Evolutionary conservation across 768 basidiomycete species (phyloP).

Genomic region (Suillus brevipes): DNA sequence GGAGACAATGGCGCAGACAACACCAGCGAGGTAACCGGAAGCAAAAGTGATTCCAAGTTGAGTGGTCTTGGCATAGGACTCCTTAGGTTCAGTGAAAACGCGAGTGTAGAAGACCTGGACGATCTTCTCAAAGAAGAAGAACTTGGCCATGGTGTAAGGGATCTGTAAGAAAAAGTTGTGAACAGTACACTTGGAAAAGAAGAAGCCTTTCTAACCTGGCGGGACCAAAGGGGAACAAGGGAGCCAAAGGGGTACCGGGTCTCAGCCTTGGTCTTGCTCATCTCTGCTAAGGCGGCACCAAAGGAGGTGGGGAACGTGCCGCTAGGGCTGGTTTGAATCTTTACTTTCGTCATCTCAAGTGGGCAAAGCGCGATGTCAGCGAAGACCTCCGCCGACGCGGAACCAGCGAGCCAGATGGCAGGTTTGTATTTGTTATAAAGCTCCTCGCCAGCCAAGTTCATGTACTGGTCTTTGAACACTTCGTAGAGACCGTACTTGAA

Average conservation of each 20-base stretch:
- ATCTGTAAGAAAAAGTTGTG: conserved; percentile 49
- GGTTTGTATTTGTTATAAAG: conserved; percentile 78
- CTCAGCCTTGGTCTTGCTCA: conserved; percentile 63
- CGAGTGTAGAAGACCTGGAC: conserved; percentile 86
- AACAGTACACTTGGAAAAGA: background rate
- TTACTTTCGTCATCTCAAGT: conserved; percentile 91
- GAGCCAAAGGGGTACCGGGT: conserved; percentile 88
- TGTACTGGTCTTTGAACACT: conserved; percentile 91
- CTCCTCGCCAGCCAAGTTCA: conserved; percentile 88
- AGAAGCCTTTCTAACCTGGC: conserved; percentile 55
- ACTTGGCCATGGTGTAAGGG: conserved; percentile 99
- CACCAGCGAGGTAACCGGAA: conserved; percentile 93
- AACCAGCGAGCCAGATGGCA: conserved; percentile 90
- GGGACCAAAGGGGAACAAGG: conserved; percentile 83
- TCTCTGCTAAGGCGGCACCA: conserved; percentile 66
- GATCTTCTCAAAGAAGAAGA: conserved; percentile 94
- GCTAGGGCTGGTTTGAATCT: conserved; percentile 75
- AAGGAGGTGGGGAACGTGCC: conserved; percentile 82
- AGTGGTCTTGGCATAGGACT: conserved; percentile 74
- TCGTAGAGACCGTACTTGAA: conserved; percentile 99
- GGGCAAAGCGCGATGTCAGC: conserved; percentile 97
- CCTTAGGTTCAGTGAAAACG: conserved; percentile 80
- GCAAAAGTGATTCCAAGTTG: conserved; percentile 89
- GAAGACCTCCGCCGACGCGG: conserved; percentile 93
- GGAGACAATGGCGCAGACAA: conserved; percentile 93